Base-by-base conservation (phyloP, 768 basidiomycete species). In the Collybia sordida region DNA sequence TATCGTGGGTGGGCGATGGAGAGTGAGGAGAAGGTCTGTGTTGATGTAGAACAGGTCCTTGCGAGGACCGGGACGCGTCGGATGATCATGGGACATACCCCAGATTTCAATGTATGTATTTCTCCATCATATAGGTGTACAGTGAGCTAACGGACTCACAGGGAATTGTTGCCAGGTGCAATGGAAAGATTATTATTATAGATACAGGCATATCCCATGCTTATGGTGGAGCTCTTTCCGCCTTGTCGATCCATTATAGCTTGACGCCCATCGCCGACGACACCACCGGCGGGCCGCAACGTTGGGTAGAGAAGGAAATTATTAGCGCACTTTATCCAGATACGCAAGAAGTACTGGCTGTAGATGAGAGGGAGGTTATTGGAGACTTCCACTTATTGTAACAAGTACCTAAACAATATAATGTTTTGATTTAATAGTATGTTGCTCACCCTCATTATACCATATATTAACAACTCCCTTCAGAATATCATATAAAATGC, bases 151-250 rank as follows among this genome's bases (percentile, higher is more conserved):
- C 31, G 34, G 36, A 11, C 49, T 37, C 45, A 12, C 43, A 91
- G 79, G 82, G 81, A 56, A 95, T 98, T 42, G 83, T 89, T 3
- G 82, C 89, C 4, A 75, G 94, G 50, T 99, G 97, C 63, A 77
- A 82, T 34, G 94, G 92, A n/a, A 93, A 90, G 59, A 83, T 98
- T 38, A 86, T 98, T 57, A 89, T 98, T 52, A 98, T 99, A 44
- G 96, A 99, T 63, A 98, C 96, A 0, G 90, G 93, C n/a, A 95
- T 96, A 43, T 94, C 93, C 4, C 90, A 90, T 63, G 95, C 95
- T 1, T 98, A 97, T 59, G 94, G 92, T n/a, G 96, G 96, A 11
- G 85, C 82, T 0, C 74, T 97, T 4, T 95, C 94, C 1, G 93
- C 94, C 3, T 70, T 98, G 9, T 90, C 90, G 12, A 86, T 98